Base-by-base conservation (phyloP, 441 rosid genomes). In the Erodium texanum region DNA sequence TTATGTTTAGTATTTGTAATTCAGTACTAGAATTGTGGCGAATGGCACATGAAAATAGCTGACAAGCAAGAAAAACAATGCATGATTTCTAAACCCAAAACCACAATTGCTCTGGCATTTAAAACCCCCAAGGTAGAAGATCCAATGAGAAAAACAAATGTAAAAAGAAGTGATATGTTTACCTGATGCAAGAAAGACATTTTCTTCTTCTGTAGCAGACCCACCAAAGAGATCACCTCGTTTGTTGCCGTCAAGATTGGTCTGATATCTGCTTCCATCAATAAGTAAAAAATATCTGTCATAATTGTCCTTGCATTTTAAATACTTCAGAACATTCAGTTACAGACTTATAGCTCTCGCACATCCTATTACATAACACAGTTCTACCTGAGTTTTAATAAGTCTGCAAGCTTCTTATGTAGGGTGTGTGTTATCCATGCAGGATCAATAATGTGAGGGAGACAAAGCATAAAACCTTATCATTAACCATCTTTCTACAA, bases 181-280 rank as follows among this genome's bases (percentile, higher is more conserved):
- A 94, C 99, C 69, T 62, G 97, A 89, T 77, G 96, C 98, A n/a
- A 88, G 76, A 79, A 94, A 78, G 64, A 82, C 96, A 75, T 89
- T 88, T 45, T 87, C 94, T 78, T 94, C 97, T 9, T 80, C 92
- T 74, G 89, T 96, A 22, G 65, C 77, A 2, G 70, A 3, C 27
- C 89, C 92, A 67, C 92, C 97, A 74, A 88, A 92, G 68, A 88
- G 90, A 85, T 94, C 92, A 14, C 87, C 85, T 71, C 91, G 81
- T 78, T 87, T 86, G 74, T 90, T 93, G 83, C 79, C 88, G 65
- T 89, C 99, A 73, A 88, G 82, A 79, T 80, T 89, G 71, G 93
- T 76, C 54, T 92, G 80, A 69, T 88, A 77, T 75, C 98, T 89
- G 85, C 15, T 19, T 58, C 62, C 62, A 10, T 19, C 24, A 58